Evolutionary conservation across 805 yeast genomes (phyloP).

Genomic region (Yamadazyma phyllophila): DNA sequence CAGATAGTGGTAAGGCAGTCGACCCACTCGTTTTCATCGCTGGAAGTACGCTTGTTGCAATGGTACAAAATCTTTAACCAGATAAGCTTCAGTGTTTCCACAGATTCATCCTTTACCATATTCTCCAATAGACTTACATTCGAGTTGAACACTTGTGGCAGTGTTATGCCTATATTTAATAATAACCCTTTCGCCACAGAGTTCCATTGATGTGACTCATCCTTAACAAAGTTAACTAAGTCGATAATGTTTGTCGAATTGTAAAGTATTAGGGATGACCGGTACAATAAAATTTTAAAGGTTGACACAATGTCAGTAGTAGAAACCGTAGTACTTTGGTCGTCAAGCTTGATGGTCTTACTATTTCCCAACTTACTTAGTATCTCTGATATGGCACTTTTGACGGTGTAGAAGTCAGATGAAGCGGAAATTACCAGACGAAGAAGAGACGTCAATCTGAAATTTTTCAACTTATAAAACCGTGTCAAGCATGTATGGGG

Average conservation of each 20-base stretch:
- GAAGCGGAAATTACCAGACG: slow-evolving; percentile 53
- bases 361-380: slow-evolving; percentile 52
- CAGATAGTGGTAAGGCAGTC: too few species aligned
- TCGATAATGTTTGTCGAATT: slow-evolving; percentile 63
- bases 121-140: slow-evolving; percentile 53
- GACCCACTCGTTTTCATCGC: too few species aligned
- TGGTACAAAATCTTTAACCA: slow-evolving; percentile 58
- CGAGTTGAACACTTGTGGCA: slow-evolving; percentile 63
- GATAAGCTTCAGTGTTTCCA: slow-evolving; percentile 22
- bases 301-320: slow-evolving; percentile 50
- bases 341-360: slow-evolving; percentile 42
- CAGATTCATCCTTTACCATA: slow-evolving; percentile 22
- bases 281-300: slow-evolving; percentile 56
- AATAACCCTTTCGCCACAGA: slow-evolving; percentile 51
- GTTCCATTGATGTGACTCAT: slow-evolving; percentile 26
- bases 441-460: slow-evolving; percentile 56
- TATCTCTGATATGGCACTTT: slow-evolving; percentile 63
- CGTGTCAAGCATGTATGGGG: slow-evolving; percentile 50
- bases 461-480: slow-evolving; percentile 54
- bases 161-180: slow-evolving; percentile 53
- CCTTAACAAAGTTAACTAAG: slow-evolving; percentile 47
- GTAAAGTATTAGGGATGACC: slow-evolving; percentile 59
- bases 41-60: too few species aligned
- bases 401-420: slow-evolving; percentile 58
- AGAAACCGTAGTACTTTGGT: slow-evolving; percentile 28